Conservation (phyloP, 2,329 filamentous ascomycete genomes). For the Sclerotinia borealis region DNA sequence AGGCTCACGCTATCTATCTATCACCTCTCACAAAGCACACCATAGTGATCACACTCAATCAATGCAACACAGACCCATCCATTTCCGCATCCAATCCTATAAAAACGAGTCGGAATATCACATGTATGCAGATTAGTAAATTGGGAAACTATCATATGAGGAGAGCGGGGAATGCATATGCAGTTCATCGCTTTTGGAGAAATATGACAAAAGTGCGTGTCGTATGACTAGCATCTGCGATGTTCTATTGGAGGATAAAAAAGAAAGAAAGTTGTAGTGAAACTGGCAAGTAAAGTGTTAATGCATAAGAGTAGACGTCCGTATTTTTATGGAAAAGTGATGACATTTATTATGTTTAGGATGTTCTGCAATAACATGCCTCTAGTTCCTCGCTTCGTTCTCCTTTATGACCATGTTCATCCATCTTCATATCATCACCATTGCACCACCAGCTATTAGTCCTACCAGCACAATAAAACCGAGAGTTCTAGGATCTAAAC, state of each 20-base stretch:
- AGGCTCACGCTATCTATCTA: too few species aligned
- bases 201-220: too few species aligned
- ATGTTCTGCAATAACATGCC: neutral
- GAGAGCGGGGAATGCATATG: neutral
- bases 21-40: neutral
- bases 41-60: neutral
- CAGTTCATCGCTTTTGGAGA: neutral
- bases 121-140: neutral
- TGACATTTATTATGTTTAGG: neutral
- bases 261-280: too few species aligned
- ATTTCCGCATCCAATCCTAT: neutral
- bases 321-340: neutral
- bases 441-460: neutral
- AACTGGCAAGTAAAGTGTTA: too few species aligned
- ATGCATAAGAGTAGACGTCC: neutral
- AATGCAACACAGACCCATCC: neutral
- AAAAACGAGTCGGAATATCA: neutral
- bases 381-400: neutral
- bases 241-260: neutral
- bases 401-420: too few species aligned
- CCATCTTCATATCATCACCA: neutral
- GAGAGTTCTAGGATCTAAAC: neutral
- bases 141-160: neutral
- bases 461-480: neutral
- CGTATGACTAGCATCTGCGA: too few species aligned